Percentiles rank a stretch among this genome's conserved stretches.
Evolutionary conservation across 2,329 filamentous ascomycete species (phyloP).

Genomic region (Leptographium lundbergii): DNA sequence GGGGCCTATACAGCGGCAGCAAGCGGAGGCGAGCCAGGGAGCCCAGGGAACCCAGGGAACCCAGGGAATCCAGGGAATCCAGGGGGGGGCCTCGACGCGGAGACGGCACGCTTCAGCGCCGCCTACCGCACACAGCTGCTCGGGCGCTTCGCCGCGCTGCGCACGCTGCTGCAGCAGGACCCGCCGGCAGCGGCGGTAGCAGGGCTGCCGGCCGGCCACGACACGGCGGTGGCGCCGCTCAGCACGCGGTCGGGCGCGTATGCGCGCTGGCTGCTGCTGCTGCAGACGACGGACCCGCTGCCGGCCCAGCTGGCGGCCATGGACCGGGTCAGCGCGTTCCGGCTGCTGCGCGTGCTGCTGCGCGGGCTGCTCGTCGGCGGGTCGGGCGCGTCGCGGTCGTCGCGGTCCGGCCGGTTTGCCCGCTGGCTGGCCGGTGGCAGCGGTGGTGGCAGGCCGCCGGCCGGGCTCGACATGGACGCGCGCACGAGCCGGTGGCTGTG

Average conservation of each 20-base stretch:
- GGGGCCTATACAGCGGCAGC: conserved; percentile 60
- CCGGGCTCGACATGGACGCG: conserved; percentile 45
- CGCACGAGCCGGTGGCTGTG: conserved; percentile 74
- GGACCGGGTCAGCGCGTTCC: conserved; percentile 52
- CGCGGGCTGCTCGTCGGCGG: conserved; percentile 45
- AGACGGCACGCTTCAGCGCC: conserved; percentile 34
- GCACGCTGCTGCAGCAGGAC: conserved; percentile 41
- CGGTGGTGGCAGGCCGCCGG: neutral
- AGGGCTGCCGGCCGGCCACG: conserved; percentile 39
- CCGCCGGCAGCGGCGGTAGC: conserved; percentile 41
- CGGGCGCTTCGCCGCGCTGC: conserved; percentile 52
- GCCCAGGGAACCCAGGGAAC: too few relatives aligned
- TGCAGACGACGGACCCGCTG: conserved; percentile 41
- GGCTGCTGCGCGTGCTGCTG: conserved; percentile 54
- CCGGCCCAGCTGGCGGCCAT: conserved; percentile 51
- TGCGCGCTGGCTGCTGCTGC: conserved; percentile 36
- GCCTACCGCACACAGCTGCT: conserved; percentile 57
- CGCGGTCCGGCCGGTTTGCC: conserved; percentile 7
- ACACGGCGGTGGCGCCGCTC: conserved; percentile 41
- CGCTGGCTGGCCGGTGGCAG: conserved; percentile 1
- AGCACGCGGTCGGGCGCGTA: conserved; percentile 36
- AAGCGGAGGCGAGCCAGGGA: neutral
- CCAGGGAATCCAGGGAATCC: neutral
- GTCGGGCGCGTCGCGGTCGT: conserved; percentile 9
- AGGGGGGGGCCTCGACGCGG: conserved; percentile 4